Percentiles rank a stretch among this genome's conserved stretches.
Evolutionary conservation across 2,329 filamentous ascomycete genomes (phyloP).

Genomic region (Sarocladiaceae sp.): DNA sequence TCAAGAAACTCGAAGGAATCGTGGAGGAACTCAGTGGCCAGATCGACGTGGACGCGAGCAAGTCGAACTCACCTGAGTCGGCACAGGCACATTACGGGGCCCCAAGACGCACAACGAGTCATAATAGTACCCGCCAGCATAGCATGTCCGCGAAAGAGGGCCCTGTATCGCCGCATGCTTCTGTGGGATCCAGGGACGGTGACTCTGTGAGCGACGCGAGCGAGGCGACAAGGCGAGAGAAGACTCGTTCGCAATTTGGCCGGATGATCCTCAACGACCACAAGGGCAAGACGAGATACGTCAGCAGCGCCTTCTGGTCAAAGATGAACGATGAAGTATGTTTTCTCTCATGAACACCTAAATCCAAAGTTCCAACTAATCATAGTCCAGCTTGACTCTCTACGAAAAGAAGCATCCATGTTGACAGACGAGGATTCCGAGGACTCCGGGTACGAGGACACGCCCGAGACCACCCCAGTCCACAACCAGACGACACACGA

Average conservation of each 20-base stretch:
- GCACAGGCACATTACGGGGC: background rate
- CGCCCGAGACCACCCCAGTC: constrained; percentile 32
- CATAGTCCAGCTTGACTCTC: constrained; percentile 26
- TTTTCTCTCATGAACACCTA: background rate
- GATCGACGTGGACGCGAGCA: constrained; percentile 45
- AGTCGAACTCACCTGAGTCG: constrained; percentile 18
- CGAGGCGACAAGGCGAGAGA: constrained; percentile 20
- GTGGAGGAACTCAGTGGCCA: constrained; percentile 64
- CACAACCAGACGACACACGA: constrained; percentile 24
- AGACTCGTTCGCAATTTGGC: constrained; percentile 48
- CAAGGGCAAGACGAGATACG: constrained; percentile 62
- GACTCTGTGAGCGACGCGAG: constrained; percentile 23
- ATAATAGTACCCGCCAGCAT: background rate
- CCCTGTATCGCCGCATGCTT: background rate
- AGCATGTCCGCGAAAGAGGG: background rate
- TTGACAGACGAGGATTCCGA: constrained; percentile 39
- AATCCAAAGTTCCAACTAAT: constrained; percentile 10
- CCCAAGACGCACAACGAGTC: background rate
- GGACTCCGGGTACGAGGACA: constrained; percentile 56
- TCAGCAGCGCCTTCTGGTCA: constrained; percentile 72
- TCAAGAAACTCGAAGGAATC: constrained; percentile 69
- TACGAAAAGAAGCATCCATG: constrained; percentile 43
- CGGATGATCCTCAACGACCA: constrained; percentile 64
- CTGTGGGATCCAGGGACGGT: constrained; percentile 18
- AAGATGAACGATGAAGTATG: constrained; percentile 67